Base-by-base conservation (phyloP, 331 rosid species). In the Phaseolus coccineus region DNA sequence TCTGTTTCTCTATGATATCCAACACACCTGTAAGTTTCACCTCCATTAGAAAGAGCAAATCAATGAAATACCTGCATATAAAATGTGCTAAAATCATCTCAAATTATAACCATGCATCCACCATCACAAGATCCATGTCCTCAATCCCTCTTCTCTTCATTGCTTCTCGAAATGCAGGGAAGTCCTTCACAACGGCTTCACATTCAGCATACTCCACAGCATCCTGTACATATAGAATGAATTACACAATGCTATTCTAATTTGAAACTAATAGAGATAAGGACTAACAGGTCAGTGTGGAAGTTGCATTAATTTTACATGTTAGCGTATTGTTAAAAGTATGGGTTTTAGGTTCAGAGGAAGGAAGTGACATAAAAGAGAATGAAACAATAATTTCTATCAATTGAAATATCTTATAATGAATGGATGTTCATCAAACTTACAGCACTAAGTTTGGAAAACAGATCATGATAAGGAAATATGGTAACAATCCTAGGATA, bases 131-230 rank as follows among this genome's bases (percentile, higher is more conserved):
- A 83, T 93, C 98, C 98, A 93, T 88, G 80, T 91, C 98, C 48
- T 93, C 98, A 84, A 93, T 91, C 47, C 98, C 98, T 79, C 98
- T 90, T 89, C 87, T 93, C 90, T 91, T 91, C 98, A 93, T 93
- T 80, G 98, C 97, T 86, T 93, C 98, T 30, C 77, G 77, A 88
- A 93, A 93, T 64, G 91, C 93, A 86, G 97, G 97, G 44, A 83
- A 87, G 58, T 91, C 97, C 80, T 93, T 93, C 69, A 93, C 95
- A 76, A 86, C 82, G 68, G 98, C 98, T 83, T 93, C 98, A 86
- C 98, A 93, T 86, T 93, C 98, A 59, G 98, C 98, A 71, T 93
- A 91, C 80, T 93, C 98, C 76, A 78, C 90, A 69, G 98, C 98
- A 80, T 93, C 98, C 98, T 93, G 91, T 69, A 63, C 3, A 50